These are phyloP conservation scores for Colletotrichum siamense DNA, from an alignment of 2,329 filamentous ascomycete species.

Conservation along the genomic window DNA sequence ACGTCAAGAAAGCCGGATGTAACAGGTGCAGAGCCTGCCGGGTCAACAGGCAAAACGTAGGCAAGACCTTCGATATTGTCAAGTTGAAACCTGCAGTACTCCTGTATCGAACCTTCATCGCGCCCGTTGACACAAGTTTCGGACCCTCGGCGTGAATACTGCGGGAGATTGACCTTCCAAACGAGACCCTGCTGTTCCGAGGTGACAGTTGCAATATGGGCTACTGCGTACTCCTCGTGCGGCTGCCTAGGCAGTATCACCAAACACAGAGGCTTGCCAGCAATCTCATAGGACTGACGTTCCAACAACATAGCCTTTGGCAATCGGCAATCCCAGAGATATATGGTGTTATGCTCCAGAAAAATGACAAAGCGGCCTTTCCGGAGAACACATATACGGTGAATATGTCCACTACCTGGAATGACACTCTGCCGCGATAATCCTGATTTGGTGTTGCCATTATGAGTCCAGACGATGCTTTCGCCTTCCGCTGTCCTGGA, in stretches of 20 bases:
- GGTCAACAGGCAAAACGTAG: slow-evolving; percentile 82
- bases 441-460: slow-evolving; percentile 53
- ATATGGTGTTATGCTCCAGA: slow-evolving; percentile 72
- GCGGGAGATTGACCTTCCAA: slow-evolving; percentile 76
- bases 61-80: slow-evolving; percentile 63
- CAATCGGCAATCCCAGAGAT: slow-evolving; percentile 79
- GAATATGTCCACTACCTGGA: slow-evolving; percentile 72
- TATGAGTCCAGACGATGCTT: slow-evolving; percentile 82
- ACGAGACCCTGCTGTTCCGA: slow-evolving; percentile 80
- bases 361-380: slow-evolving; percentile 84
- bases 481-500: slow-evolving; percentile 82
- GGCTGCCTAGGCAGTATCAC: slow-evolving; percentile 73
- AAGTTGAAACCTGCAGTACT: slow-evolving; percentile 77
- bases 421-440: slow-evolving; percentile 74
- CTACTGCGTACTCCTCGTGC: slow-evolving; percentile 58
- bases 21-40: slow-evolving; percentile 75
- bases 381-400: slow-evolving; percentile 78
- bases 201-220: slow-evolving; percentile 82
- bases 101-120: slow-evolving; percentile 50
- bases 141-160: slow-evolving; percentile 35
- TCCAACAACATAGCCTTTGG: slow-evolving; percentile 64
- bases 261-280: slow-evolving; percentile 80
- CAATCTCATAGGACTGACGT: slow-evolving; percentile 60
- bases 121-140: slow-evolving; percentile 35
- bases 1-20: slow-evolving; percentile 83